phyloP scores from a whole-genome alignment of 768 basidiomycete species.

The Amyloporia xantha region DNA sequence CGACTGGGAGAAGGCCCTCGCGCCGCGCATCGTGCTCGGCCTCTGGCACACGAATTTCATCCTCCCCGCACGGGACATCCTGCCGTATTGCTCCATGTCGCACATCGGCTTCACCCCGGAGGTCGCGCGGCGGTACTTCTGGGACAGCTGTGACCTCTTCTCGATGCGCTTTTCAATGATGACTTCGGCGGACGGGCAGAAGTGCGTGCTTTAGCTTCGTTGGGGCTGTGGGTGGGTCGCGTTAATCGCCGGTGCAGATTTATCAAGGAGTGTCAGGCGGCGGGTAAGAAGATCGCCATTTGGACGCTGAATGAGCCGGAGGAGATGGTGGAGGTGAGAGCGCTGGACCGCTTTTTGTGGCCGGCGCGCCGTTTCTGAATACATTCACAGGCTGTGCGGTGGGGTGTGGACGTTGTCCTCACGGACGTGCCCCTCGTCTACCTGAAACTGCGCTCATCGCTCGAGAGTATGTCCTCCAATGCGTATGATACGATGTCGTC shows the following conservation, averaged over 20 bases:
- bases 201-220: slow-evolving; percentile 5
- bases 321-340: slow-evolving; percentile 80
- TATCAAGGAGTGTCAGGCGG: slow-evolving; percentile 62
- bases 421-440: slow-evolving; percentile 69
- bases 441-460: slow-evolving; percentile 52
- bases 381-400: slow-evolving; percentile 55
- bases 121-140: slow-evolving; percentile 79
- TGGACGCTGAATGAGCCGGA: slow-evolving; percentile 92
- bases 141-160: slow-evolving; percentile 78
- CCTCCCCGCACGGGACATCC: slow-evolving; percentile 55
- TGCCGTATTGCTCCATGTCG: slow-evolving; percentile 77
- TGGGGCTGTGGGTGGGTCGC: neutral
- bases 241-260: slow-evolving; percentile 43
- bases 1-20: slow-evolving; percentile 66
- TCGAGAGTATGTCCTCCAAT: slow-evolving; percentile 41
- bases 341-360: neutral
- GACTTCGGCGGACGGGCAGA: slow-evolving; percentile 56
- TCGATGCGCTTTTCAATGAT: slow-evolving; percentile 71
- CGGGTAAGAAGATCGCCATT: slow-evolving; percentile 81
- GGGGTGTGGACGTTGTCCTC: slow-evolving; percentile 73
- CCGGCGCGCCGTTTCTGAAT: neutral
- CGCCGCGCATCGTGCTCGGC: slow-evolving; percentile 73
- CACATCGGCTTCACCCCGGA: slow-evolving; percentile 74
- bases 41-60: slow-evolving; percentile 91
- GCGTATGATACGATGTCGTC: neutral